Conservation (phyloP, 345 rosid genomes). For the Nasturtium officinale region DNA sequence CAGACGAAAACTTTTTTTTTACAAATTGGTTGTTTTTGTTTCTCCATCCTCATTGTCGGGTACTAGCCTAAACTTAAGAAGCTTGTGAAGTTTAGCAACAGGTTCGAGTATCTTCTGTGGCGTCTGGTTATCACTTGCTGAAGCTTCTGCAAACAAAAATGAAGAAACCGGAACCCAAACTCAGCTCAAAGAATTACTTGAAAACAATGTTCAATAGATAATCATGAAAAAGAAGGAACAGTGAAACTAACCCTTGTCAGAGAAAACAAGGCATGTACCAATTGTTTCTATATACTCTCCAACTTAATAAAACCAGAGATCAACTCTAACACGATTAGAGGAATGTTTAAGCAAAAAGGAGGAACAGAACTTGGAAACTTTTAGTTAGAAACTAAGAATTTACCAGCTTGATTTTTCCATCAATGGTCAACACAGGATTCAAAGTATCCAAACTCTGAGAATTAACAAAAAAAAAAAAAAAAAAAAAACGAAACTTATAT, state of each 20-base stretch:
- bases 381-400: background rate
- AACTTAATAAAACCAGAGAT: constrained; percentile 42
- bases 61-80: constrained; percentile 54
- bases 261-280: constrained; percentile 60
- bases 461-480: no score
- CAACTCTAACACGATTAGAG: background rate
- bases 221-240: no score
- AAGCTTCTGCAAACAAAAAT: constrained; percentile 38
- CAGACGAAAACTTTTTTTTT: background rate
- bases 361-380: background rate
- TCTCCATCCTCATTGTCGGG: constrained; percentile 45
- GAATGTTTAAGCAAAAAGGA: background rate
- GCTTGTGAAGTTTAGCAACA: constrained; percentile 57
- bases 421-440: constrained; percentile 58
- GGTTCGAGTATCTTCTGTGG: constrained; percentile 57
- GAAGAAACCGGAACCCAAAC: background rate
- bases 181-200: background rate
- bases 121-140: constrained; percentile 45
- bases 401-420: constrained; percentile 59
- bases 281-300: constrained; percentile 67
- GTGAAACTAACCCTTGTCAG: constrained; percentile 19
- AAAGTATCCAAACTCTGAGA: constrained; percentile 64
- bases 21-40: constrained; percentile 23
- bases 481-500: background rate
- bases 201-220: background rate